These are phyloP conservation scores for Aureobasidium mangrovei DNA, from an alignment of 2,329 filamentous ascomycete genomes.

Conservation along the genomic window DNA sequence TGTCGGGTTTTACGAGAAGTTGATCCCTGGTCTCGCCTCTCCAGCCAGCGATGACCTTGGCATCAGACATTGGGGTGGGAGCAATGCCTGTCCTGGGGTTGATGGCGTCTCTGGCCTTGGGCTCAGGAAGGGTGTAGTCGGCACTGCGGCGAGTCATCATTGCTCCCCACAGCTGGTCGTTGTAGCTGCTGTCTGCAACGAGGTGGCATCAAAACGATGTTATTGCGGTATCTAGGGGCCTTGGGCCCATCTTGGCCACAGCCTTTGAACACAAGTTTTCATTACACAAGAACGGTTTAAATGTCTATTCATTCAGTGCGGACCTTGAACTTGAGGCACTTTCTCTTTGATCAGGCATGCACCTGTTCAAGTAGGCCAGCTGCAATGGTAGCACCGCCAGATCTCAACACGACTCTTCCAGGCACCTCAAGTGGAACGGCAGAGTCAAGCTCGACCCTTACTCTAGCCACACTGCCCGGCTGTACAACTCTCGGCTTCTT, in stretches of 20 bases:
- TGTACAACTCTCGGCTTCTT: conserved; percentile 79
- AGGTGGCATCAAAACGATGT: no score
- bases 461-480: conserved; percentile 66
- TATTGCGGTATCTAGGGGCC: no score
- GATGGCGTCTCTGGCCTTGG: background rate
- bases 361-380: conserved; percentile 66
- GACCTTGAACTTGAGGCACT: background rate
- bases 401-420: conserved; percentile 70
- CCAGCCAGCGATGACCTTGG: conserved; percentile 1
- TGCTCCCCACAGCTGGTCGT: background rate
- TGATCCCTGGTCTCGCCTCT: background rate
- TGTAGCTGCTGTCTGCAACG: background rate
- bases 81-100: background rate
- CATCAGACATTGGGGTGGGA: background rate
- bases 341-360: background rate
- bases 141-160: background rate
- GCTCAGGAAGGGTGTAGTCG: background rate
- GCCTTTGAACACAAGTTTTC: no score
- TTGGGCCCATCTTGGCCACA: no score
- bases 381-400: conserved; percentile 74
- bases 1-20: background rate
- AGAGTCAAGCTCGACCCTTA: conserved; percentile 59
- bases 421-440: conserved; percentile 74
- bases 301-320: background rate
- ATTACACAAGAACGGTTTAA: background rate